These are phyloP conservation scores for Arachnomyces sp. DNA, from an alignment of 2,329 filamentous ascomycete genomes.

Conservation along the genomic window DNA sequence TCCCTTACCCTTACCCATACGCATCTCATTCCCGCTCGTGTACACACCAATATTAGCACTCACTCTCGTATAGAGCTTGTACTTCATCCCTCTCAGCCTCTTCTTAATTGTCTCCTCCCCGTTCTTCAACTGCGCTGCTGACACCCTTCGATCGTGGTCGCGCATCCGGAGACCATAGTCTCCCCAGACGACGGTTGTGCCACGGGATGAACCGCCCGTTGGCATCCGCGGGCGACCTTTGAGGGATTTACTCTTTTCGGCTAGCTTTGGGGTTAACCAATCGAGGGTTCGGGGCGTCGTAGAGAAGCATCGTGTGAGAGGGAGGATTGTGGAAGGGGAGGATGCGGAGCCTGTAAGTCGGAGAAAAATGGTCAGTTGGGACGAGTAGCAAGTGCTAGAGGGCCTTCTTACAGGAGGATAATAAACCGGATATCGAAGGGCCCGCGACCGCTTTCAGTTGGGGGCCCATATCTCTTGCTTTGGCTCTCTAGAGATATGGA, in stretches of 20 bases:
- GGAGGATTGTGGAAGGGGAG: slow-evolving; percentile 16
- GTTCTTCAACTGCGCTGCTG: slow-evolving; percentile 74
- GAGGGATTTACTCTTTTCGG: slow-evolving; percentile 76
- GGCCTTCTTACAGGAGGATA: slow-evolving; percentile 1
- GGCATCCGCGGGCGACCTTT: slow-evolving; percentile 83
- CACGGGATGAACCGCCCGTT: slow-evolving; percentile 82
- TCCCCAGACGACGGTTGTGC: slow-evolving; percentile 92
- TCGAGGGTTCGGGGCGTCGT: slow-evolving; percentile 54
- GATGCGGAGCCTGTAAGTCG: slow-evolving; percentile 10
- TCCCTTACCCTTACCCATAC: slow-evolving; percentile 99
- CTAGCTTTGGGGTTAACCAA: slow-evolving; percentile 75
- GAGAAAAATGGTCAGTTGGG: slow-evolving; percentile 15
- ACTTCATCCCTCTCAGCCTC: slow-evolving; percentile 81
- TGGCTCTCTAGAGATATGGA: no score
- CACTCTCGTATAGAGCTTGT: slow-evolving; percentile 83
- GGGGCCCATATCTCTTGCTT: no score
- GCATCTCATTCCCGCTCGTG: slow-evolving; percentile 87
- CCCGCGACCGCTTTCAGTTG: no score
- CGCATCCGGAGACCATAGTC: slow-evolving; percentile 91
- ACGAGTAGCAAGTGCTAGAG: not conserved
- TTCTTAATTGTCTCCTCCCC: slow-evolving; percentile 90
- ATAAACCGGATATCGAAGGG: no score
- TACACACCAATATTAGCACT: slow-evolving; percentile 92
- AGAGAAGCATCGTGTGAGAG: slow-evolving; percentile 59
- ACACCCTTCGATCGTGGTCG: slow-evolving; percentile 87